Evolutionary conservation across 345 rosid species (phyloP).

Genomic region (Linum usitatissimum): DNA sequence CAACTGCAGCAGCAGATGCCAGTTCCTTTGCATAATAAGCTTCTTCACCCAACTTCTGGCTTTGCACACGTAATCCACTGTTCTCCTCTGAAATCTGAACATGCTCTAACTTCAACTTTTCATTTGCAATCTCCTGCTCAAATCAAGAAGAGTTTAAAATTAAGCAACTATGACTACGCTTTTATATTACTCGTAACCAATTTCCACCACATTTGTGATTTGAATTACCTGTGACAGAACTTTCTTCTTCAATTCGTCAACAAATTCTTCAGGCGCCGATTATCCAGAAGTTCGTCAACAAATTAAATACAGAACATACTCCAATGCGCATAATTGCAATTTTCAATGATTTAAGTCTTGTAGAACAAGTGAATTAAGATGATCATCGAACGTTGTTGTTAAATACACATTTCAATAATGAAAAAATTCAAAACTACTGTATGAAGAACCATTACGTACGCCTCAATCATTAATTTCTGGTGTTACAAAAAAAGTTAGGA

Average conservation of each 20-base stretch:
- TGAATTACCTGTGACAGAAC: conserved; percentile 62
- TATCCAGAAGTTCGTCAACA: conserved; percentile 31
- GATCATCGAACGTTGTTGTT: no score
- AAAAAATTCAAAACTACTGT: no score
- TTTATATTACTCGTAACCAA: background rate
- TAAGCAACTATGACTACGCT: background rate
- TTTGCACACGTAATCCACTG: conserved; percentile 76
- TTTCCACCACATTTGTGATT: background rate
- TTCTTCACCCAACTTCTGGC: conserved; percentile 87
- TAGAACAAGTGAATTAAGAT: no score
- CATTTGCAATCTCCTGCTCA: conserved; percentile 70
- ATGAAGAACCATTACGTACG: no score
- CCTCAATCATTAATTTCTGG: no score
- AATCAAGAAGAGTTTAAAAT: conserved; percentile 9
- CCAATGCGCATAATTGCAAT: no score
- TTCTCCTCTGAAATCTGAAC: conserved; percentile 83
- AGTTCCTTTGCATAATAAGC: conserved; percentile 93
- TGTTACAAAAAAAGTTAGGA: no score
- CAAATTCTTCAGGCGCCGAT: conserved; percentile 35
- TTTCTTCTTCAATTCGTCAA: conserved; percentile 62
- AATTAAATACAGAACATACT: no score
- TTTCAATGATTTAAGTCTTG: no score
- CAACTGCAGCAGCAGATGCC: conserved; percentile 99
- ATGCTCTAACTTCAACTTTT: conserved; percentile 67
- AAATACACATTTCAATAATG: no score